Conservation (phyloP, 345 rosid species). For the Melaleuca alternifolia region DNA sequence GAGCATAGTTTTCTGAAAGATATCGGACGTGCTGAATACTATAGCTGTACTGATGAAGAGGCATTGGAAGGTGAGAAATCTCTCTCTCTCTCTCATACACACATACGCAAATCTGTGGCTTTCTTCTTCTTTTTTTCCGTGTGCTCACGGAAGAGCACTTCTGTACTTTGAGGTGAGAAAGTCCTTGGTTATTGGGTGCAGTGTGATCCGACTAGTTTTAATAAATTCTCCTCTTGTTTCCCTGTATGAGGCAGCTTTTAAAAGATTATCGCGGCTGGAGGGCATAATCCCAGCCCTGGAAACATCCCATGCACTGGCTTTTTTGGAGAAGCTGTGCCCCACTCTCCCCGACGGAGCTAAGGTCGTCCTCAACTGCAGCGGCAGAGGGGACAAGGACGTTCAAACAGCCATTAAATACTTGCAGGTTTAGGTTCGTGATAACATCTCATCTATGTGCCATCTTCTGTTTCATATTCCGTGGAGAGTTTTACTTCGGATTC, state of each 20-base stretch:
- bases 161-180: neutral
- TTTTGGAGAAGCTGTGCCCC: conserved; percentile 77
- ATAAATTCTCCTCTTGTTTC: neutral
- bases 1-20: conserved; percentile 96
- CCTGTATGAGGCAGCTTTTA: conserved; percentile 46
- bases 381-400: conserved; percentile 96
- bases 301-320: conserved; percentile 86
- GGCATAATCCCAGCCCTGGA: conserved; percentile 90
- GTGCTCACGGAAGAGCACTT: neutral
- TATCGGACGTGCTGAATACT: conserved; percentile 73
- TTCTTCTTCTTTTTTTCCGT: neutral
- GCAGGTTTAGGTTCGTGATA: conserved; percentile 20
- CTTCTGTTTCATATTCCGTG: neutral
- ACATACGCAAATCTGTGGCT: neutral
- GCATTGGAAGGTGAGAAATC: conserved; percentile 65
- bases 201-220: neutral
- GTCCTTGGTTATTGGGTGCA: neutral
- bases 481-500: neutral
- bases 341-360: conserved; percentile 49
- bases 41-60: conserved; percentile 71
- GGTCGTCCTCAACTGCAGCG: conserved; percentile 83
- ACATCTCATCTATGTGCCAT: neutral
- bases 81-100: neutral
- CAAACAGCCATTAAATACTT: conserved; percentile 70
- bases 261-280: conserved; percentile 68